phyloP scores from a whole-genome alignment of 2,329 filamentous ascomycete genomes.

The Pestalotiopsis fici region DNA sequence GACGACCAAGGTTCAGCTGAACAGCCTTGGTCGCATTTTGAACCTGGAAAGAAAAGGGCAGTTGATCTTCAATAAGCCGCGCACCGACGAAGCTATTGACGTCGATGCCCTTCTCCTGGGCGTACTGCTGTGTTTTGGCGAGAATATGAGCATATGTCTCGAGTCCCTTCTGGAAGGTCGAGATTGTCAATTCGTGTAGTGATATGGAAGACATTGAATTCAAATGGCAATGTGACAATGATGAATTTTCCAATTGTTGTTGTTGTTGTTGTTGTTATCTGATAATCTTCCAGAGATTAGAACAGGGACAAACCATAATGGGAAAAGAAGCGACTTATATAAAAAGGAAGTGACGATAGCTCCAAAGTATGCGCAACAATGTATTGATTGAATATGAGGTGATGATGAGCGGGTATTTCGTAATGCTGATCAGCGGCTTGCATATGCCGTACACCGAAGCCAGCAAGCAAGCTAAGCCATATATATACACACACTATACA shows the following conservation, averaged over 20 bases:
- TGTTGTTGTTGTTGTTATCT: too few relatives aligned
- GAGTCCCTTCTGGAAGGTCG: slow-evolving; percentile 5
- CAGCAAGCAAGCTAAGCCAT: too few relatives aligned
- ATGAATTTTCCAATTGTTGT: neutral
- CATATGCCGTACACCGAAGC: too few relatives aligned
- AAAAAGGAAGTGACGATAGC: too few relatives aligned
- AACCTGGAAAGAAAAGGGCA: slow-evolving; percentile 7
- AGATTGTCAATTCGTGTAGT: neutral
- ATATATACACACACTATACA: too few relatives aligned
- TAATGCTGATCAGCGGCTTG: neutral
- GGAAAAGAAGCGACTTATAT: too few relatives aligned
- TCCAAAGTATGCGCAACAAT: too few relatives aligned
- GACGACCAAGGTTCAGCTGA: slow-evolving; percentile 27
- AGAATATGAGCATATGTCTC: slow-evolving; percentile 5
- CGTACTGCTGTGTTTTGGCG: neutral
- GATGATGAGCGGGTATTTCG: too few relatives aligned
- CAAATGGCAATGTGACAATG: too few relatives aligned
- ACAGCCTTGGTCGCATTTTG: slow-evolving; percentile 16
- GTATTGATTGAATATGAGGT: neutral
- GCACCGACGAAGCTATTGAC: neutral
- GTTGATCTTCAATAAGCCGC: slow-evolving; percentile 8
- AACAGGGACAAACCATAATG: too few relatives aligned
- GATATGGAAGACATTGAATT: neutral
- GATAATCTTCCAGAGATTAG: too few relatives aligned
- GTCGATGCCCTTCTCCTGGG: slow-evolving; percentile 8